Evolutionary conservation across 352 stramenopile species (phyloP), one percentile per base, ranked within the genome.

Genomic region (Globisporangium uncinulatum): DNA sequence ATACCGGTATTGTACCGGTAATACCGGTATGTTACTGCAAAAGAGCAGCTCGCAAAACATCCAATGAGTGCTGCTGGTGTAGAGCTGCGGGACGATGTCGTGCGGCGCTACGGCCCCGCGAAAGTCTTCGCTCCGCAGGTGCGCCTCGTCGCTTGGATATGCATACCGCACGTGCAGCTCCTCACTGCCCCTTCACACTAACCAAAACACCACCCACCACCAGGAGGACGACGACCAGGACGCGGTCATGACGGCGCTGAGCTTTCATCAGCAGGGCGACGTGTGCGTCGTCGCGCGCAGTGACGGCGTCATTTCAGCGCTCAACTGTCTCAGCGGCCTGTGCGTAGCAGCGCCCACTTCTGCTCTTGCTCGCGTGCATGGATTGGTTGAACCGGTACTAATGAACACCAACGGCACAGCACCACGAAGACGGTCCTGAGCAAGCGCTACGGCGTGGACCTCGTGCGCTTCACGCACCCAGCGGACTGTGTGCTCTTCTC

Each of bases 401-500:
- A 29, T 29, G 24, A 29, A 29, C 24, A 29, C 24, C n/a, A 52
- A 8, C 7, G 14, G 21, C 24, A 29, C 53, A 95, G 85, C 48
- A 73, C 89, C 61, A 83, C 75, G 54, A 95, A 95, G 71, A 89
- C 80, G 21, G 89, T 95, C 57, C 75, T 92, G 51, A 87, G 81
- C 43, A 92, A 92, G 65, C 79, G 78, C 56, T 95, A 93, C 53
- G 85, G 85, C 50, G 77, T 89, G 47, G 85, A 87, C 42, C 70
- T 92, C 54, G 69, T 92, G 59, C 71, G 70, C 46, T 92, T 86
- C 56, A 93, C 81, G 42, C 85, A 95, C 51, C 85, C 93, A 53
- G 65, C 81, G 1, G 85, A 95, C 67, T 92, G 83, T 59, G 72
- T 95, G n/a, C 69, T 95, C 46, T 95, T 90, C 66, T 89, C 85